A percentile compares a stretch with the other conserved stretches of the same genome.
phyloP scores from a whole-genome alignment of 352 stramenopile genomes.

The Phytophthora citricola region DNA sequence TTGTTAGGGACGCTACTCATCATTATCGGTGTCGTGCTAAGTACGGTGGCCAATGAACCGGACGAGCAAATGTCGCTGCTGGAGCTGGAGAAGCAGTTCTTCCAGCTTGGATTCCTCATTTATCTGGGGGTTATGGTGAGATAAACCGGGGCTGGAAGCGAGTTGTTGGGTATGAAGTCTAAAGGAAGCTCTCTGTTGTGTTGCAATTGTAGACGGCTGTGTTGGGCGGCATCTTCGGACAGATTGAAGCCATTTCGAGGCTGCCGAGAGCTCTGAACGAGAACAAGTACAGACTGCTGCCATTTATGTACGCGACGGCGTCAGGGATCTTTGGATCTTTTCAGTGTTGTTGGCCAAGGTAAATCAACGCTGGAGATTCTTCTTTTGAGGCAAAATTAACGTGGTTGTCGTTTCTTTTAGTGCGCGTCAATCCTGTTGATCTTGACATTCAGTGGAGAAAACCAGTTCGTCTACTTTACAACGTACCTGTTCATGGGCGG shows the following conservation, averaged over 20 bases:
- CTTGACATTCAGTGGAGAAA: constrained; percentile 76
- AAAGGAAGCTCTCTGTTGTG: constrained; percentile 7
- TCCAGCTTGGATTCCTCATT: constrained; percentile 75
- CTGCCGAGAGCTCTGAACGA: constrained; percentile 62
- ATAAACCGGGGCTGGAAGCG: neutral
- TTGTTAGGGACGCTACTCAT: constrained; percentile 78
- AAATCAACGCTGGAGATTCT: neutral
- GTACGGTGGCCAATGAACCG: constrained; percentile 81
- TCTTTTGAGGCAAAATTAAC: neutral
- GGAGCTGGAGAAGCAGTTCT: constrained; percentile 85
- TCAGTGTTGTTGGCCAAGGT: constrained; percentile 86
- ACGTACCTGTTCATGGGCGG: constrained; percentile 86
- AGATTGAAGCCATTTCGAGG: constrained; percentile 72
- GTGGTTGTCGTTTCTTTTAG: constrained; percentile 23
- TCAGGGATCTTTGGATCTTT: constrained; percentile 85
- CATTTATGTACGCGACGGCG: constrained; percentile 84
- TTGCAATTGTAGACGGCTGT: constrained; percentile 53
- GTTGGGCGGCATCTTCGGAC: constrained; percentile 70
- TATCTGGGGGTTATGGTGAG: constrained; percentile 82
- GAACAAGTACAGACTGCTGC: constrained; percentile 66
- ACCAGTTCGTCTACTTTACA: constrained; percentile 88
- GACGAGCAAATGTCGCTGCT: constrained; percentile 81
- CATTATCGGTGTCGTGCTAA: constrained; percentile 84
- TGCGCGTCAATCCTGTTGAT: constrained; percentile 86
- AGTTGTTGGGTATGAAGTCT: constrained; percentile 7